Conservation (phyloP, 2,329 filamentous ascomycete species). For the Diplodia seriata region DNA sequence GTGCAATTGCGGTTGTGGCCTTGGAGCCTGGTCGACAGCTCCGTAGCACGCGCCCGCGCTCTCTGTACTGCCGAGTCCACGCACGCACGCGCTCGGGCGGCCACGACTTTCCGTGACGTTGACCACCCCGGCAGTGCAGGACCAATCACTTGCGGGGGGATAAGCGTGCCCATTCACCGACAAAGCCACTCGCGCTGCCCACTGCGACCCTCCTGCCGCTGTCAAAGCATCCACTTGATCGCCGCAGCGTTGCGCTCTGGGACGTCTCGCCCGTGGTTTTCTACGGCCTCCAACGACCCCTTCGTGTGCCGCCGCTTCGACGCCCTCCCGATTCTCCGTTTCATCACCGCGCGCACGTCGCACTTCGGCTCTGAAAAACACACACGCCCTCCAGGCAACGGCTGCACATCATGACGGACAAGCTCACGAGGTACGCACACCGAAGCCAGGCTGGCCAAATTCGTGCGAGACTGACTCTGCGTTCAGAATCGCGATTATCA, state of each 20-base stretch:
- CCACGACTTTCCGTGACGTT: slow-evolving; percentile 21
- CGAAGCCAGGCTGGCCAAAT: neutral
- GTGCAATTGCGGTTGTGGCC: slow-evolving; percentile 12
- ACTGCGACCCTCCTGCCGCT: slow-evolving; percentile 21
- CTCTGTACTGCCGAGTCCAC: slow-evolving; percentile 22
- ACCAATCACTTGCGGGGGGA: slow-evolving; percentile 16
- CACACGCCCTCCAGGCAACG: slow-evolving; percentile 10
- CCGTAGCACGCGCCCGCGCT: slow-evolving; percentile 19
- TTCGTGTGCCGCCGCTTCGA: slow-evolving; percentile 25
- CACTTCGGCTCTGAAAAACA: slow-evolving; percentile 15
- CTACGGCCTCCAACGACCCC: slow-evolving; percentile 12
- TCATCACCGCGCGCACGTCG: slow-evolving; percentile 14
- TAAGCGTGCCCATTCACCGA: slow-evolving; percentile 29
- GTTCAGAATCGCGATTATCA: slow-evolving; percentile 95
- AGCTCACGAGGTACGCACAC: slow-evolving; percentile 81
- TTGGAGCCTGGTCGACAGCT: neutral
- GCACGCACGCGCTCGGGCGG: slow-evolving; percentile 16
- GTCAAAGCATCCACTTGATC: slow-evolving; percentile 30
- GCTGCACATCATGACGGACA: slow-evolving; percentile 76
- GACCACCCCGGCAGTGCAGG: neutral
- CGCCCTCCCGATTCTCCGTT: slow-evolving; percentile 20
- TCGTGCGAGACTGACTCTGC: slow-evolving; percentile 27
- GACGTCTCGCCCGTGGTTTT: slow-evolving; percentile 16
- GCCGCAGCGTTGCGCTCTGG: slow-evolving; percentile 28
- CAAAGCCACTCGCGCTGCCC: slow-evolving; percentile 25